These are phyloP conservation scores for Apiospora saccharicola DNA, from an alignment of 2,329 filamentous ascomycete species.

Conservation along the genomic window DNA sequence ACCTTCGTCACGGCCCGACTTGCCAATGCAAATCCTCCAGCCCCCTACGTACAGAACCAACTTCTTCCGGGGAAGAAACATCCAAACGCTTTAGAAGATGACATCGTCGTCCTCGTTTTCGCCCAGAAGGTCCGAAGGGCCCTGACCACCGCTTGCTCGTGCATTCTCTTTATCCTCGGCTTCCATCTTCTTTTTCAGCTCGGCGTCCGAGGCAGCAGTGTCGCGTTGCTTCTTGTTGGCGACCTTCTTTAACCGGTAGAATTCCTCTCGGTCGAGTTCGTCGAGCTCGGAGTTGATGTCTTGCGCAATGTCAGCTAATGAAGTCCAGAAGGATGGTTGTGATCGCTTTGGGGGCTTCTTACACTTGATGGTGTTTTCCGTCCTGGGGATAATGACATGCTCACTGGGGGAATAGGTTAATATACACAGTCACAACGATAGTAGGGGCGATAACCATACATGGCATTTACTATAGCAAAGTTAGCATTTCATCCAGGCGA, in stretches of 20 bases:
- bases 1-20: not conserved
- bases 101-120: slow-evolving; percentile 84
- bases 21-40: slow-evolving; percentile 5
- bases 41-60: slow-evolving; percentile 6
- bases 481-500: slow-evolving; percentile 38
- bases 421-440: not conserved
- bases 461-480: slow-evolving; percentile 78
- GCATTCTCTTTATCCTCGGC: slow-evolving; percentile 47
- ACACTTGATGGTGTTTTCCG: slow-evolving; percentile 99
- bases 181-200: slow-evolving; percentile 77
- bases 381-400: slow-evolving; percentile 95
- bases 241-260: slow-evolving; percentile 96
- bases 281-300: slow-evolving; percentile 98
- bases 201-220: slow-evolving; percentile 73
- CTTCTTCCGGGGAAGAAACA: not conserved
- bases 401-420: slow-evolving; percentile 59
- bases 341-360: slow-evolving; percentile 37
- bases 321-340: not conserved
- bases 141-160: slow-evolving; percentile 29
- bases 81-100: slow-evolving; percentile 69
- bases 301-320: slow-evolving; percentile 41
- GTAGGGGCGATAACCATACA: slow-evolving; percentile 57
- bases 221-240: slow-evolving; percentile 85
- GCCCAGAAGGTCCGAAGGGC: slow-evolving; percentile 70
- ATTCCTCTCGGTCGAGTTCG: slow-evolving; percentile 96